These are phyloP conservation scores for Aphanomyces stellatus DNA, from an alignment of 352 stramenopile species.

Conservation along the genomic window DNA sequence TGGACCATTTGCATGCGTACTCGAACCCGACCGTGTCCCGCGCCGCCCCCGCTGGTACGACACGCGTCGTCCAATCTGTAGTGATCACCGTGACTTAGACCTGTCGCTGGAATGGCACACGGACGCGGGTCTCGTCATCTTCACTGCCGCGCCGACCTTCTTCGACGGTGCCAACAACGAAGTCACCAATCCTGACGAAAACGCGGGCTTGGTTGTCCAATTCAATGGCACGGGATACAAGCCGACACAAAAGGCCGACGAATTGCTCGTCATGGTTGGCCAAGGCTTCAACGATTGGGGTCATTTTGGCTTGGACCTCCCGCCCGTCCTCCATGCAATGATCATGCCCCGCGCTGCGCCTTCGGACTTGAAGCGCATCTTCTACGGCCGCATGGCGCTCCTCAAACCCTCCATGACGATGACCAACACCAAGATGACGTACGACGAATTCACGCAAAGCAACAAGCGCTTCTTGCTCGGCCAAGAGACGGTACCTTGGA, in stretches of 20 bases:
- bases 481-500: background rate
- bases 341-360: conserved; percentile 29
- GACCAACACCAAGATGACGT: conserved; percentile 9
- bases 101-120: conserved; percentile 68
- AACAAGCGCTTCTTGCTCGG: conserved; percentile 12
- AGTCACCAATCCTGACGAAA: conserved; percentile 38
- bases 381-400: conserved; percentile 15
- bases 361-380: background rate
- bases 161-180: conserved; percentile 40
- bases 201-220: conserved; percentile 58
- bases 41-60: background rate
- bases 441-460: background rate
- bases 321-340: conserved; percentile 68
- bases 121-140: conserved; percentile 68
- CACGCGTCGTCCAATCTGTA: background rate
- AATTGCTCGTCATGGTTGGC: conserved; percentile 76
- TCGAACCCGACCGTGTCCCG: conserved; percentile 7
- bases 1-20: conserved; percentile 79
- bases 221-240: conserved; percentile 43
- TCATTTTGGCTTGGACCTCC: conserved; percentile 30
- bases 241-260: conserved; percentile 46
- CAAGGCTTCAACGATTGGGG: conserved; percentile 62
- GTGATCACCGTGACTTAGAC: conserved; percentile 14
- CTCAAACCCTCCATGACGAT: background rate
- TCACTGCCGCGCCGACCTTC: conserved; percentile 62